Evolutionary conservation across 495 filamentous ascomycete species (phyloP).

Genomic region (Zalerion maritima): DNA sequence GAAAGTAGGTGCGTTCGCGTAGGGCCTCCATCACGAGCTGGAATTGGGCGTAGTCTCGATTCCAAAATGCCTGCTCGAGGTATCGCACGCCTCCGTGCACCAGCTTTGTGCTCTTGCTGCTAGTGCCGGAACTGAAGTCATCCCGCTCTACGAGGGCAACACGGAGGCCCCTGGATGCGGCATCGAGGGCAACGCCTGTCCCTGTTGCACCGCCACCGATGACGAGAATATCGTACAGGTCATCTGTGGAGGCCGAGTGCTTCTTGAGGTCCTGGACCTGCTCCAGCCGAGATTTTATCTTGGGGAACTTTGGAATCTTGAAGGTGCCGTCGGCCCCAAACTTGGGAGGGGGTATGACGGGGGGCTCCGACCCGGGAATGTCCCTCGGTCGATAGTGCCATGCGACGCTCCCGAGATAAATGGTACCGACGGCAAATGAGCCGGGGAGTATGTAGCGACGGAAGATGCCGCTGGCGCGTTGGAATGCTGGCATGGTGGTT

Average conservation of each 20-base stretch:
- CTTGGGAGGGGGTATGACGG: slow-evolving; percentile 66
- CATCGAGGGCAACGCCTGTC: slow-evolving; percentile 84
- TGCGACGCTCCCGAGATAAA: slow-evolving; percentile 46
- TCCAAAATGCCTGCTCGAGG: slow-evolving; percentile 92
- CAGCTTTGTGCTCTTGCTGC: slow-evolving; percentile 92
- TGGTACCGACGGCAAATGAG: slow-evolving; percentile 21
- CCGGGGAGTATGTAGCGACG: slow-evolving; percentile 21
- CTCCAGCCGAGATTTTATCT: slow-evolving; percentile 53
- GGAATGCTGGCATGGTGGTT: neutral
- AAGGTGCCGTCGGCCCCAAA: slow-evolving; percentile 66
- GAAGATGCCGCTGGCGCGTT: slow-evolving; percentile 20
- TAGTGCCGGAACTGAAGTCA: slow-evolving; percentile 88
- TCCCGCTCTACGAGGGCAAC: slow-evolving; percentile 92
- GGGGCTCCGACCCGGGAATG: slow-evolving; percentile 69
- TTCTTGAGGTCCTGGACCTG: slow-evolving; percentile 46
- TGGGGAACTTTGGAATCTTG: slow-evolving; percentile 66
- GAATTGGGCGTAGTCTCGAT: slow-evolving; percentile 93
- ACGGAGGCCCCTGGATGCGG: slow-evolving; percentile 79
- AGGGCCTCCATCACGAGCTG: slow-evolving; percentile 86
- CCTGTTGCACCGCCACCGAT: slow-evolving; percentile 92
- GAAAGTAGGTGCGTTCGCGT: slow-evolving; percentile 87
- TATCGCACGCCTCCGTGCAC: slow-evolving; percentile 96
- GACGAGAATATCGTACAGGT: slow-evolving; percentile 72
- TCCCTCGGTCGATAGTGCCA: slow-evolving; percentile 71
- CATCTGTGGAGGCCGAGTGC: slow-evolving; percentile 19